phyloP scores from a whole-genome alignment of 106 monocot species.

The Dendrobium huoshanense region DNA sequence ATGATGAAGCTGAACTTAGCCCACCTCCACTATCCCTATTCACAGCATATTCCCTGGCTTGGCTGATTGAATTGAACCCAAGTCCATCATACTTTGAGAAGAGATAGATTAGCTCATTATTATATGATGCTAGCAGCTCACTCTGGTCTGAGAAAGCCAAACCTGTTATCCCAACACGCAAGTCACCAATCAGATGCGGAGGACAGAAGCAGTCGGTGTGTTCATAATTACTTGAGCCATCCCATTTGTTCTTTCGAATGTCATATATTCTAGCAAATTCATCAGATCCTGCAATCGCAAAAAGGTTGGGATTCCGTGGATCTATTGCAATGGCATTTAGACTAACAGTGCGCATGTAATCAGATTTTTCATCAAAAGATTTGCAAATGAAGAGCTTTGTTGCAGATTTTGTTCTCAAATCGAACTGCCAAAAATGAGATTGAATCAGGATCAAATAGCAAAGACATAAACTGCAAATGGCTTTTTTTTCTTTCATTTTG shows the following conservation, averaged over 20 bases:
- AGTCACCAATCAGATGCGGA: slow-evolving; percentile 40
- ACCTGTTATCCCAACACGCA: slow-evolving; percentile 61
- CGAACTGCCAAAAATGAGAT: slow-evolving; percentile 39
- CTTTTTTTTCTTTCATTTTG: background rate
- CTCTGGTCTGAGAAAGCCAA: slow-evolving; percentile 69
- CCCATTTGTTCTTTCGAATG: slow-evolving; percentile 48
- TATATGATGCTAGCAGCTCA: slow-evolving; percentile 77
- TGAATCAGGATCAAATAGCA: slow-evolving; percentile 7
- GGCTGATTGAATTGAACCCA: slow-evolving; percentile 22
- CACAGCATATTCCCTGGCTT: slow-evolving; percentile 4
- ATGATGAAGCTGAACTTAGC: slow-evolving; percentile 2
- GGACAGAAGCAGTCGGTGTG: slow-evolving; percentile 59
- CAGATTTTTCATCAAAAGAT: slow-evolving; percentile 20
- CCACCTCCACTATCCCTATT: slow-evolving; percentile 8
- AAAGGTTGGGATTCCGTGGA: slow-evolving; percentile 58
- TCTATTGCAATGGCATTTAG: slow-evolving; percentile 79
- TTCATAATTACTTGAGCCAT: slow-evolving; percentile 20
- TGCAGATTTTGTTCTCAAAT: slow-evolving; percentile 52
- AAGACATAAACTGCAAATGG: background rate
- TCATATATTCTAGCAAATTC: slow-evolving; percentile 72
- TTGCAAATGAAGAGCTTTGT: slow-evolving; percentile 57
- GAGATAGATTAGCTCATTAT: slow-evolving; percentile 66
- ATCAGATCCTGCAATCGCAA: slow-evolving; percentile 70
- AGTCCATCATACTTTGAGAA: slow-evolving; percentile 53
- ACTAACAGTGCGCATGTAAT: slow-evolving; percentile 18